These are phyloP conservation scores for Penicillium soppii DNA, from an alignment of 495 filamentous ascomycete genomes.

Conservation along the genomic window DNA sequence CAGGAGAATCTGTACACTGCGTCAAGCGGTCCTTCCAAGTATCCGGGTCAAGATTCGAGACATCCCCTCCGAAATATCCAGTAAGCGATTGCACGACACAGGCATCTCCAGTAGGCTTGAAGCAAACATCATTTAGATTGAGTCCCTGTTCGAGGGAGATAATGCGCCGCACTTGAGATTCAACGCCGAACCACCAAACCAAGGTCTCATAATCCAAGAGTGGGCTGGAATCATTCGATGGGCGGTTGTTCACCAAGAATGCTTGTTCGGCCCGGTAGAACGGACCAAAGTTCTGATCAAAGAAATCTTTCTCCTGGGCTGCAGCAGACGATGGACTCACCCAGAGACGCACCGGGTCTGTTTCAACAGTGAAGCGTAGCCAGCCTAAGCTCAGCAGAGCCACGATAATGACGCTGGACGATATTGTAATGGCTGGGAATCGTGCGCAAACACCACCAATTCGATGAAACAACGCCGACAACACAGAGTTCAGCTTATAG, in stretches of 20 bases:
- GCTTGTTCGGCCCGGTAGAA: slow-evolving; percentile 94
- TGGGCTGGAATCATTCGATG: slow-evolving; percentile 60
- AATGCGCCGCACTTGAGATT: slow-evolving; percentile 66
- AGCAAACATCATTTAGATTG: slow-evolving; percentile 81
- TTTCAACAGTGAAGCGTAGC: slow-evolving; percentile 82
- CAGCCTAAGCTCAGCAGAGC: slow-evolving; percentile 78
- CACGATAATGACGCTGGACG: slow-evolving; percentile 66
- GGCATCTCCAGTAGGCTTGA: slow-evolving; percentile 84
- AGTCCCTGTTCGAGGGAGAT: slow-evolving; percentile 62
- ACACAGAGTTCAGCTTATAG: slow-evolving; percentile 75
- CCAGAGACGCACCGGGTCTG: slow-evolving; percentile 88
- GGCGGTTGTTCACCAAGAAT: slow-evolving; percentile 87
- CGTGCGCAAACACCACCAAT: slow-evolving; percentile 79
- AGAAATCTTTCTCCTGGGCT: slow-evolving; percentile 90
- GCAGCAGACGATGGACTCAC: slow-evolving; percentile 90
- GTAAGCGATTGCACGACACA: slow-evolving; percentile 92
- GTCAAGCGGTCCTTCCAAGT: slow-evolving; percentile 69
- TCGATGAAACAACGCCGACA: slow-evolving; percentile 76
- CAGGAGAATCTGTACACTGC: slow-evolving; percentile 73
- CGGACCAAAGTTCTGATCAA: slow-evolving; percentile 91
- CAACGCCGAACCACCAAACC: slow-evolving; percentile 92
- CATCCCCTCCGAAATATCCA: slow-evolving; percentile 75
- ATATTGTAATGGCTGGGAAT: slow-evolving; percentile 82
- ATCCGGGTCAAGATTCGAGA: slow-evolving; percentile 57
- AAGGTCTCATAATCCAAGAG: slow-evolving; percentile 86